These are phyloP conservation scores for Effrenium voratum DNA, from an alignment of 73 alveolate species.

Conservation along the genomic window DNA sequence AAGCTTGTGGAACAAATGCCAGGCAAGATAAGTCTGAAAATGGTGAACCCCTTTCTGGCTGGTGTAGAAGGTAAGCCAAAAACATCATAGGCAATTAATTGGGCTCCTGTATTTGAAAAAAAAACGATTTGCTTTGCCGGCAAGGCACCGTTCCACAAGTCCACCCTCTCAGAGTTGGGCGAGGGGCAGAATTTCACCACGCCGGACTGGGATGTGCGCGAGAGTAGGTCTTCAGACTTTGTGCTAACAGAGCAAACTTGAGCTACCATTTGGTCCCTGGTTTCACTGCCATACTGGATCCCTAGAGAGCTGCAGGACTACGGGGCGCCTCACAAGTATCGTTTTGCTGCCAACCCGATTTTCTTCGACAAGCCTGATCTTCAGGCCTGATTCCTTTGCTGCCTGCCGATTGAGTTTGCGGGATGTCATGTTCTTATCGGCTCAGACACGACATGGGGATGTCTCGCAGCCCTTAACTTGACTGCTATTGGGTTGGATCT, in stretches of 20 bases:
- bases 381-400: not conserved
- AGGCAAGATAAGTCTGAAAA: too few relatives aligned
- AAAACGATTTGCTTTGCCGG: too few relatives aligned
- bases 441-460: too few relatives aligned
- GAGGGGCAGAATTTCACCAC: constrained; percentile 34
- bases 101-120: too few relatives aligned
- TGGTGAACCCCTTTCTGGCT: too few relatives aligned
- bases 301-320: not conserved
- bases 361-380: constrained; percentile 58
- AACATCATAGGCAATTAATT: too few relatives aligned
- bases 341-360: not conserved
- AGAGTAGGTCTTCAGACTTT: too few relatives aligned
- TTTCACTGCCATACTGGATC: not conserved
- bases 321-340: constrained; percentile 60
- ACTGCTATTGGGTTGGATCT: too few relatives aligned
- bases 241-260: not conserved
- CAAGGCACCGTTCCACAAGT: constrained; percentile 56
- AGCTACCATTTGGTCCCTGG: not conserved
- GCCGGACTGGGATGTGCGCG: not conserved
- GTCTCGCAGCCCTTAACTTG: too few relatives aligned
- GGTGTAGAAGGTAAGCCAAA: too few relatives aligned
- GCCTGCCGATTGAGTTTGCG: not conserved
- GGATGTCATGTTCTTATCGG: too few relatives aligned
- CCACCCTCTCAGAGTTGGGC: constrained; percentile 56
- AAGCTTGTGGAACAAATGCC: too few relatives aligned